Evolutionary conservation across 2,329 filamentous ascomycete species (phyloP), one percentile per base, ranked within the genome.

Genomic region (Tothia fuscella): DNA sequence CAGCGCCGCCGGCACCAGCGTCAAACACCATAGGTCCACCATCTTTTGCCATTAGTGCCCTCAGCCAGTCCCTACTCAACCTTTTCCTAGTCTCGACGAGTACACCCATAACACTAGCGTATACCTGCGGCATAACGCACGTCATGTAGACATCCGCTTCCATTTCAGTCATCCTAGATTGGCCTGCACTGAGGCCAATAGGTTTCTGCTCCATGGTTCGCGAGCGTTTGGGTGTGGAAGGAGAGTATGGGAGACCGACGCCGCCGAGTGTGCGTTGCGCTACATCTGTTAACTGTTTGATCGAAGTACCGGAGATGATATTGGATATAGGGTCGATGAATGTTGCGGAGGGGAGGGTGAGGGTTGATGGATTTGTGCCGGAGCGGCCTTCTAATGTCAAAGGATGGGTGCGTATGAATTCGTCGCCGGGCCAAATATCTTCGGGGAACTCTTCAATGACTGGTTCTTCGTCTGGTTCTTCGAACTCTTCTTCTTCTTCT

Each of bases 261-360:
- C 89, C 89, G 32, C 88, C 89, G 56, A 94, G 89, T 1, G 76
- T 70, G 32, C 69, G 72, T 49, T 84, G 76, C 1, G 88, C 83
- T 1, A 81, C 72, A 43, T 80, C 72, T 25, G 71, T 69, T 24
- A 96, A 67, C 55, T 98, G 91, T 43, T 78, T 81, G 32, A 78
- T 74, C 44, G 85, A 74, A 7, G 60, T 57, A 2, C 41, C 77
- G 12, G 70, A 68, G 2, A 96, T 67, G 2, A 94, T 67, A 4
- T 72, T 61, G 2, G 74, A 69, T 14, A 93, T 78, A 0, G 87
- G 87, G 3, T 72, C 64, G 6, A 82, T 70, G 30, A 95, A 71
- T 3, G 74, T 67, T n/a, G 70, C 65, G 48, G 75, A 72, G 0
- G 89, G 87, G 3, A 94, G 63, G n/a, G 74, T 69, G 12, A 95